These are phyloP conservation scores for Colletotrichum coccodes DNA, from an alignment of 2,329 filamentous ascomycete species.

Conservation along the genomic window DNA sequence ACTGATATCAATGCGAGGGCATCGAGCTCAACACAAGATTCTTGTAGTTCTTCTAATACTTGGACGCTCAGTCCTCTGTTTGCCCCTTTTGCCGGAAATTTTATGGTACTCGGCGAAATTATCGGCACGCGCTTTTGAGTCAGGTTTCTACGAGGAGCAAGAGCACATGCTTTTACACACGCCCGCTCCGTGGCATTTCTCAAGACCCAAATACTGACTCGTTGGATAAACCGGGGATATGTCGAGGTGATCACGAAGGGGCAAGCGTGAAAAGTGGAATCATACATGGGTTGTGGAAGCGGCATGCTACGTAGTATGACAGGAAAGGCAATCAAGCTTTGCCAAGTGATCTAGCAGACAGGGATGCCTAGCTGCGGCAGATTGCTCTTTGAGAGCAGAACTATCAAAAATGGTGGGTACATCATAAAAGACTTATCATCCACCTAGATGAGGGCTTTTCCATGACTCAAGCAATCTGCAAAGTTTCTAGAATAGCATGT, in stretches of 20 bases:
- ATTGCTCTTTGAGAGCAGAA: background rate
- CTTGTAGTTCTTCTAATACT: background rate
- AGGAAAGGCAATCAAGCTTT: constrained; percentile 9
- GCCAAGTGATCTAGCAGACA: constrained; percentile 19
- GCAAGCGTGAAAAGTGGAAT: background rate
- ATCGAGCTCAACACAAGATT: background rate
- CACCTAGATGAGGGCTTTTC: too few relatives aligned
- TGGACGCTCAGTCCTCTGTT: background rate
- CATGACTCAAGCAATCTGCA: background rate
- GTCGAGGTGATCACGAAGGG: too few relatives aligned
- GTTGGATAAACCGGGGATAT: background rate
- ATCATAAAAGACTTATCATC: background rate
- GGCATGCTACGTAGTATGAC: background rate
- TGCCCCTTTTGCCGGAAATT: background rate
- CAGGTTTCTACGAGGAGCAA: background rate
- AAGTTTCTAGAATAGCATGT: too few relatives aligned
- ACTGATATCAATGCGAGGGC: background rate
- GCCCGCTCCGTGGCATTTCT: background rate
- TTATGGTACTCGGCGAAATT: background rate
- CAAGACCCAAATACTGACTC: background rate
- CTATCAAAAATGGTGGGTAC: background rate
- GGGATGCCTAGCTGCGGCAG: background rate
- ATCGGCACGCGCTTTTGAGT: background rate
- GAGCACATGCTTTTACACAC: background rate
- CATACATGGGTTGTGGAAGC: background rate